Conservation (phyloP, 164 flowering plant genomes). For the Kingdonia uniflora region DNA sequence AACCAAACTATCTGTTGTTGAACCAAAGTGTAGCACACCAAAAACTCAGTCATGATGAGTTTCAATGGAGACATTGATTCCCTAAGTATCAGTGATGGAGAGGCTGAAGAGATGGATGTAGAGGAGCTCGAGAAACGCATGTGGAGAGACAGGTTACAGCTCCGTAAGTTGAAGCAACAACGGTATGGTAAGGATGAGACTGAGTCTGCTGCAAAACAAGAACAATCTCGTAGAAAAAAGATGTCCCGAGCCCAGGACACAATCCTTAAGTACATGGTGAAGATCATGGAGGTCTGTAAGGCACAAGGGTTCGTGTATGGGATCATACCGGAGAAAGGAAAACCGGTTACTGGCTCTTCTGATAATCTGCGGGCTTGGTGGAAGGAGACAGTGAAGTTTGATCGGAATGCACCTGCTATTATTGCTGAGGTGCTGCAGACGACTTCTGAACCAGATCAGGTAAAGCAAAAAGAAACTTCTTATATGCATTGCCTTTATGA, state of each 20-base stretch:
- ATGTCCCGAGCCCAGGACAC: constrained; percentile 11
- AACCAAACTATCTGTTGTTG: no score
- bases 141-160: constrained; percentile 7
- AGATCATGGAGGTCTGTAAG: constrained; percentile 9
- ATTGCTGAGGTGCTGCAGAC: constrained; percentile 4
- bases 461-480: background rate
- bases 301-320: constrained; percentile 14
- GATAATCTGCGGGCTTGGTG: constrained; percentile 12
- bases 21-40: no score
- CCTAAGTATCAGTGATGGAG: background rate
- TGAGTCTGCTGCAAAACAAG: background rate
- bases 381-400: constrained; percentile 9
- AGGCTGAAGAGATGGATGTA: constrained; percentile 1
- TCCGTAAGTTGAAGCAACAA: constrained; percentile 4
- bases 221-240: constrained; percentile 10
- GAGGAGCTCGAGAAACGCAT: constrained; percentile 8
- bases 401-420: constrained; percentile 1
- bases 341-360: constrained; percentile 7
- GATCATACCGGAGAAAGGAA: constrained; percentile 11
- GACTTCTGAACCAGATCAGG: background rate
- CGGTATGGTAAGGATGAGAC: background rate
- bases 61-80: no score
- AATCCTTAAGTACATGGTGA: constrained; percentile 12
- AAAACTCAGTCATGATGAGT: no score
- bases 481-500: constrained; percentile 5